These are phyloP conservation scores for Friedmanniomyces simplex DNA, from an alignment of 495 filamentous ascomycete species.

Conservation along the genomic window DNA sequence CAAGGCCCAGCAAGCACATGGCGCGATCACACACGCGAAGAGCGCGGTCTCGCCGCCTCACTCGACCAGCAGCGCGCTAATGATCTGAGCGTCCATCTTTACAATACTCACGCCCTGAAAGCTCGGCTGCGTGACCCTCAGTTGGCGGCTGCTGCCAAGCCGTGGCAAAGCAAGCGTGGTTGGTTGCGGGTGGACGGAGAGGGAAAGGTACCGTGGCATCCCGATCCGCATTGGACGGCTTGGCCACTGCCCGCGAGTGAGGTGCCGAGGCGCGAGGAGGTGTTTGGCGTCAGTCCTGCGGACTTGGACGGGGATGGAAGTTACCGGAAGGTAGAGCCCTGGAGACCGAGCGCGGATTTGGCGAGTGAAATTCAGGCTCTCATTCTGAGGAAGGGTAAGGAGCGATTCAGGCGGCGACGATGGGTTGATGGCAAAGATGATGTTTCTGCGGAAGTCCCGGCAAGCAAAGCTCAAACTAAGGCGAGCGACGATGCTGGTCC, in stretches of 20 bases:
- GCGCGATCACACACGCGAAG: slow-evolving; percentile 45
- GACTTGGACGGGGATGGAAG: slow-evolving; percentile 37
- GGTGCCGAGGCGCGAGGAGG: slow-evolving; percentile 49
- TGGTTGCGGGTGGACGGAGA: slow-evolving; percentile 27
- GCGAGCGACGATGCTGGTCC: not conserved
- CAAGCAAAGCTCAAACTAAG: not conserved
- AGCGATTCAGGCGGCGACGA: slow-evolving; percentile 39
- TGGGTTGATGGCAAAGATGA: slow-evolving; percentile 21
- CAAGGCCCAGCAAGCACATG: slow-evolving; percentile 49
- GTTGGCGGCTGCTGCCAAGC: slow-evolving; percentile 16
- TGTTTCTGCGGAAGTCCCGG: no score
- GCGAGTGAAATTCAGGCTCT: slow-evolving; percentile 56
- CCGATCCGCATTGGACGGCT: slow-evolving; percentile 51
- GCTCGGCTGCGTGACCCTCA: slow-evolving; percentile 28
- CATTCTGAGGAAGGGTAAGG: slow-evolving; percentile 54
- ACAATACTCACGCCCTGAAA: slow-evolving; percentile 58
- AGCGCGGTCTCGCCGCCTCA: slow-evolving; percentile 46
- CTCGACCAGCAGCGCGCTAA: slow-evolving; percentile 46
- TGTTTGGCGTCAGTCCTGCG: slow-evolving; percentile 18
- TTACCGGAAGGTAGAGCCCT: slow-evolving; percentile 35
- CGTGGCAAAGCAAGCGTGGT: slow-evolving; percentile 26
- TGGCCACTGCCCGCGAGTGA: slow-evolving; percentile 58
- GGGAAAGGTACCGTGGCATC: slow-evolving; percentile 24
- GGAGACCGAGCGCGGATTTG: slow-evolving; percentile 46
- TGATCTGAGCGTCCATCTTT: slow-evolving; percentile 66